A percentile compares a stretch with the other conserved stretches of the same genome.
Evolutionary conservation across 805 yeast genomes (phyloP).

Genomic region (Zygosaccharomyces bisporus): DNA sequence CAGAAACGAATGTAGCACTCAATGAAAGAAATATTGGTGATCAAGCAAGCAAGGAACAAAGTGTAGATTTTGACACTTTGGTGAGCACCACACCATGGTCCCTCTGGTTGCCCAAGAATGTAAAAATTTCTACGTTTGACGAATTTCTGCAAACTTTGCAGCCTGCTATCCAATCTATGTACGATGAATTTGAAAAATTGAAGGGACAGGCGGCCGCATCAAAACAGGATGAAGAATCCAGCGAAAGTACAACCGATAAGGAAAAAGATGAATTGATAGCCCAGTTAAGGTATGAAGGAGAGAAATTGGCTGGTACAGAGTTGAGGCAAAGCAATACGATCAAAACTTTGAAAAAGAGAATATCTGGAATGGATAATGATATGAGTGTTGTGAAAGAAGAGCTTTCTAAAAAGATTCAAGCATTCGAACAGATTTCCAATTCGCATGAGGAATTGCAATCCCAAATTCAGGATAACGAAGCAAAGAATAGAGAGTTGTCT

Average conservation of each 20-base stretch:
- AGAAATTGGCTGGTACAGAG: constrained; percentile 66
- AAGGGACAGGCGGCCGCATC: background rate
- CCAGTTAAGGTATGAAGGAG: constrained; percentile 71
- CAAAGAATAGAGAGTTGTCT: constrained; percentile 8
- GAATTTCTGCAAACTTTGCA: constrained; percentile 11
- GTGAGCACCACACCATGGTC: constrained; percentile 11
- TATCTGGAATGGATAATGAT: constrained; percentile 39
- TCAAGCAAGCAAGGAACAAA: constrained; percentile 1
- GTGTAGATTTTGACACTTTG: constrained; percentile 1
- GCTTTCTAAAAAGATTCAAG: constrained; percentile 21
- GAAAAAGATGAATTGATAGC: constrained; percentile 55
- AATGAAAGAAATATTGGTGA: background rate
- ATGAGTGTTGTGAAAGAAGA: constrained; percentile 20
- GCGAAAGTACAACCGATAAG: constrained; percentile 18
- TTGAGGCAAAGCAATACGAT: constrained; percentile 62
- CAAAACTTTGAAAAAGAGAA: constrained; percentile 53
- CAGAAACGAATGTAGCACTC: background rate
- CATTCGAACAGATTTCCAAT: constrained; percentile 27
- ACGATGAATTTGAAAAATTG: background rate
- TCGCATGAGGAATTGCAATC: constrained; percentile 22
- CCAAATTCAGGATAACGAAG: constrained; percentile 12
- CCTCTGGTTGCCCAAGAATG: constrained; percentile 5
- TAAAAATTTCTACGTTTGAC: background rate
- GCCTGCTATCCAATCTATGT: constrained; percentile 9
- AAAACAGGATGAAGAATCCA: constrained; percentile 13